Evolutionary conservation across 805 yeast species (phyloP).

Genomic region (Metschnikowia koreensis): DNA sequence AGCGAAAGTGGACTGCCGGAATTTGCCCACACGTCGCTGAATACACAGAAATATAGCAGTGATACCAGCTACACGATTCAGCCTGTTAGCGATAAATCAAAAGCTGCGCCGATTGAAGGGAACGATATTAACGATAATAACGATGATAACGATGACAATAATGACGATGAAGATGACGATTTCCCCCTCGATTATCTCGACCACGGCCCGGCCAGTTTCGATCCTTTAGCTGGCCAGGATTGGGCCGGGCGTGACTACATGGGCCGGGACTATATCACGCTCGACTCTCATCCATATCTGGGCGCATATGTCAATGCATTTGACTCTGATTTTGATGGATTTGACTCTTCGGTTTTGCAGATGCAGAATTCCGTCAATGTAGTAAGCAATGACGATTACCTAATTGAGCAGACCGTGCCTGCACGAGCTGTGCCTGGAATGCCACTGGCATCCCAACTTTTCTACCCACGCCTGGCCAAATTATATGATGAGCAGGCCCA

Average conservation of each 20-base stretch:
- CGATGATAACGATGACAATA: slow-evolving; percentile 1
- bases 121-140: slow-evolving; percentile 10
- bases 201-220: slow-evolving; percentile 24
- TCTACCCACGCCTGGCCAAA: slow-evolving; percentile 19
- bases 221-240: slow-evolving; percentile 1
- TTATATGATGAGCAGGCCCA: slow-evolving; percentile 11
- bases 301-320: slow-evolving; percentile 16
- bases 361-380: slow-evolving; percentile 27
- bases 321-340: slow-evolving; percentile 20
- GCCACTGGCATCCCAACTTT: slow-evolving; percentile 24
- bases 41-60: background rate
- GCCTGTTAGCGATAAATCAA: background rate
- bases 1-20: background rate
- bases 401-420: slow-evolving; percentile 52
- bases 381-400: slow-evolving; percentile 44
- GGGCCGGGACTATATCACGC: slow-evolving; percentile 25
- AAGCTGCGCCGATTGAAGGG: background rate
- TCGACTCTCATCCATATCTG: slow-evolving; percentile 22
- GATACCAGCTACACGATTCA: slow-evolving; percentile 3
- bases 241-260: slow-evolving; percentile 12
- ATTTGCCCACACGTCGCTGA: too few relatives aligned
- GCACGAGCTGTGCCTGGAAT: slow-evolving; percentile 20
- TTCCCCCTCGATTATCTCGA: slow-evolving; percentile 72
- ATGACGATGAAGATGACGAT: slow-evolving; percentile 52
- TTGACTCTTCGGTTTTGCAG: slow-evolving; percentile 22